phyloP scores from a whole-genome alignment of 2,329 filamentous ascomycete species.

The Colletotrichum kahawae region DNA sequence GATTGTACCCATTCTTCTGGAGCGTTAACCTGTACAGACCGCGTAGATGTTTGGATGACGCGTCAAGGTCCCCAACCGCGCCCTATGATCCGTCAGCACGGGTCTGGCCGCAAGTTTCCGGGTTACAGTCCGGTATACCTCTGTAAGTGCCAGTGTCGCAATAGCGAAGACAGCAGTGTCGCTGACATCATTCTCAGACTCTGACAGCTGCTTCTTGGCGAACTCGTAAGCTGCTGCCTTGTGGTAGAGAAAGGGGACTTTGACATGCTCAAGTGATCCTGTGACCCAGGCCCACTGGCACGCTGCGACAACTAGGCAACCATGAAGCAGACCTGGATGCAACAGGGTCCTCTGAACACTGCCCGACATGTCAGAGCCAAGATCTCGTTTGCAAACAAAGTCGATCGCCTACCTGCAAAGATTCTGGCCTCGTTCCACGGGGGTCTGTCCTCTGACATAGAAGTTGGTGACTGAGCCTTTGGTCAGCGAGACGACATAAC shows the following conservation, averaged over 20 bases:
- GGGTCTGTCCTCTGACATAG: slow-evolving; percentile 44
- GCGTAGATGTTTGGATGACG: slow-evolving; percentile 46
- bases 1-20: slow-evolving; percentile 28
- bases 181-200: slow-evolving; percentile 39
- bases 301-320: slow-evolving; percentile 48
- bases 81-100: slow-evolving; percentile 32
- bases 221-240: slow-evolving; percentile 52
- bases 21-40: slow-evolving; percentile 38
- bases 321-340: slow-evolving; percentile 50
- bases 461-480: slow-evolving; percentile 41
- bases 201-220: slow-evolving; percentile 46
- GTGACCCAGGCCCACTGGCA: slow-evolving; percentile 52
- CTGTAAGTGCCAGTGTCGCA: slow-evolving; percentile 47
- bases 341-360: slow-evolving; percentile 49
- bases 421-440: slow-evolving; percentile 39
- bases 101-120: neutral
- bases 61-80: slow-evolving; percentile 46
- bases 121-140: slow-evolving; percentile 38
- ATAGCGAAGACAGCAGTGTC: slow-evolving; percentile 49
- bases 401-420: slow-evolving; percentile 36
- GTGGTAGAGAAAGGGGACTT: slow-evolving; percentile 50
- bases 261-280: slow-evolving; percentile 48
- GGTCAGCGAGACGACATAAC: neutral
- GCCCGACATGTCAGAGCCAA: slow-evolving; percentile 7
- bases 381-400: neutral